Conservation (phyloP, 306 rosid species). For the Ormosia emarginata region DNA sequence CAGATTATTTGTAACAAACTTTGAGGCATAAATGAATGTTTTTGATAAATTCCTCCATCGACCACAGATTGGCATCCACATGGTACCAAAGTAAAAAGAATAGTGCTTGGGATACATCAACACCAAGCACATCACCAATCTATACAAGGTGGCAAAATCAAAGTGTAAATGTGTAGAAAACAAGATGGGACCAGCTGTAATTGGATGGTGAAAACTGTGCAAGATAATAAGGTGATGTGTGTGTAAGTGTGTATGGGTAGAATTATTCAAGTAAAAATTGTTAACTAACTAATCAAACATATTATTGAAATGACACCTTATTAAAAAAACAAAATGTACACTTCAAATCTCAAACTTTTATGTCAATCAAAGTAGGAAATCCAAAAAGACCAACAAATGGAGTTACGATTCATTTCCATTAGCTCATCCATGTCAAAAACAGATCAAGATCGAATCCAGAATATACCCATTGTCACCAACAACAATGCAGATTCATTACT, state of each 20-base stretch:
- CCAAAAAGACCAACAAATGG: background rate
- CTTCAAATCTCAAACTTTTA: background rate
- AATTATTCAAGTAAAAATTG: background rate
- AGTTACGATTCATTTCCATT: background rate
- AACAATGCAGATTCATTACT: background rate
- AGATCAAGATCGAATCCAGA: background rate
- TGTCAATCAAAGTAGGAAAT: background rate
- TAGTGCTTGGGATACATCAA: too few relatives aligned
- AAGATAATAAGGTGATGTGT: too few relatives aligned
- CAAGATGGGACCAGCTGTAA: too few relatives aligned
- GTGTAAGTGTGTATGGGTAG: too few relatives aligned
- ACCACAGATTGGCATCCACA: background rate
- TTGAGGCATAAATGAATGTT: background rate
- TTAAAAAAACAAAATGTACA: background rate
- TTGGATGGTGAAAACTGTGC: too few relatives aligned
- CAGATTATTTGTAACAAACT: background rate
- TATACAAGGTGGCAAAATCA: too few relatives aligned
- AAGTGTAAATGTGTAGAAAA: too few relatives aligned
- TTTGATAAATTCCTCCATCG: background rate
- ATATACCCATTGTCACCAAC: background rate
- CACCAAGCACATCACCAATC: too few relatives aligned
- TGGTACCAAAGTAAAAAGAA: background rate
- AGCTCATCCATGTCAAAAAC: background rate
- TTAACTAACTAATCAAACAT: background rate
- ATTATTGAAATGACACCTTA: background rate